Base-by-base conservation (phyloP, 1,284 basidiomycete species). In the Golubevia sp. region DNA sequence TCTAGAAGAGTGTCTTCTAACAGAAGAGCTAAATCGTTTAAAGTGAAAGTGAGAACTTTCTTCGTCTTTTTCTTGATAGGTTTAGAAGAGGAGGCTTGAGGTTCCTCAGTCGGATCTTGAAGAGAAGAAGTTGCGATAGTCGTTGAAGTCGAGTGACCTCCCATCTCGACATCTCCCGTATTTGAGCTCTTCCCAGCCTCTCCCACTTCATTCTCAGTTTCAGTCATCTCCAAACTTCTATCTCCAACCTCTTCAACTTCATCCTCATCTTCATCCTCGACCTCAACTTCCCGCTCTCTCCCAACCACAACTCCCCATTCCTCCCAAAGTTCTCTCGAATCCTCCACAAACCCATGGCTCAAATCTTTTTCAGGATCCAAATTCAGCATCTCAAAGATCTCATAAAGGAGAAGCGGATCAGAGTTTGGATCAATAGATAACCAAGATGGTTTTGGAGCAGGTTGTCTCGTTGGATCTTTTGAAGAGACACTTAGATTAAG, bases 351-450 rank as follows among this genome's bases (percentile, higher is more conserved):
- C 3, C 27, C 49, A 0, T 24, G 24, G 1, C 71, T 72, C 2
- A 76, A 61, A 7, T 67, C 57, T 13, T 48, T 59, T 3, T 67
- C 21, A 1, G 57, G 20, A 48, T 76, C 67, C 3, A 77, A 55
- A 1, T 56, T 30, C 26, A 74, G 64, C 1, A 56, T 25, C 0
- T 13, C 23, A 34, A 68, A 67, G 0, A 74, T 59, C 11, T 27
- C 11, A 0, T 23, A 23, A 55, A 64, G 65, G 24, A 67, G 48
- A 61, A 77, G 63, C 1, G 66, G 65, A 15, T 67, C 70, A 20
- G 67, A 60, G 49, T 66, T 53, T 3, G 51, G 53, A 50, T 78
- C 70, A 52, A 67, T 59, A 21, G 24, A 52, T 20, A 18, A 51
- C n/a, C 25, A 34, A 44, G 2, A n/a, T 23, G 30, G 24, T 21